phyloP scores from a whole-genome alignment of 352 stramenopile species.

The Lagenidium giganteum region DNA sequence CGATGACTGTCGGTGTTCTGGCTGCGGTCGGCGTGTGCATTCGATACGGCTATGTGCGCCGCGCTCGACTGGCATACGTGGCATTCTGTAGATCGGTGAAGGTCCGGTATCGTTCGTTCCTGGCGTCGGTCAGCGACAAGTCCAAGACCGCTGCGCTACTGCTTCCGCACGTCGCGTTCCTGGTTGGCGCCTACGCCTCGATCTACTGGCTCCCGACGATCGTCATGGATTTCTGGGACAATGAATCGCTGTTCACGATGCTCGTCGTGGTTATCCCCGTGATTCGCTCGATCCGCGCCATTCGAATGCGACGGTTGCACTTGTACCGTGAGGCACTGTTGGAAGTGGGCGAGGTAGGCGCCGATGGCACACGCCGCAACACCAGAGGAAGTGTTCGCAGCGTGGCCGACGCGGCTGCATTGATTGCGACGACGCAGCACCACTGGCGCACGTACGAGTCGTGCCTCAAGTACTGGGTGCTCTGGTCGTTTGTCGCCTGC shows the following conservation, averaged over 20 bases:
- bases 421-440: conserved; percentile 21
- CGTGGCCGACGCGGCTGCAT: conserved; percentile 5
- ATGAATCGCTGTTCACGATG: conserved; percentile 48
- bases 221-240: conserved; percentile 45
- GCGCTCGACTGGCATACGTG: conserved; percentile 43
- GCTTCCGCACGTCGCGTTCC: conserved; percentile 64
- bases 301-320: conserved; percentile 12
- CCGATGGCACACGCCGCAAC: too few relatives aligned
- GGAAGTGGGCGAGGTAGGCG: too few relatives aligned
- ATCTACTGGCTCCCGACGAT: conserved; percentile 46
- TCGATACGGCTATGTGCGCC: conserved; percentile 63
- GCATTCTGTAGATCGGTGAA: conserved; percentile 39
- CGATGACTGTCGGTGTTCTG: too few relatives aligned
- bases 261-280: conserved; percentile 65
- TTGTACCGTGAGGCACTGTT: too few relatives aligned
- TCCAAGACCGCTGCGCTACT: conserved; percentile 54
- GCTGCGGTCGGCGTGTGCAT: conserved; percentile 29
- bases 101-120: conserved; percentile 62
- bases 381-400: too few relatives aligned
- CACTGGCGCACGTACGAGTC: conserved; percentile 68
- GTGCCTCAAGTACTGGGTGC: conserved; percentile 83
- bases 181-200: conserved; percentile 48
- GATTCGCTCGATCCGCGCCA: conserved; percentile 53
- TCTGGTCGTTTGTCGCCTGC: conserved; percentile 61
- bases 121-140: conserved; percentile 63